phyloP scores from a whole-genome alignment of 2,329 filamentous ascomycete species.

The Arthrobotrys sphaeroides region DNA sequence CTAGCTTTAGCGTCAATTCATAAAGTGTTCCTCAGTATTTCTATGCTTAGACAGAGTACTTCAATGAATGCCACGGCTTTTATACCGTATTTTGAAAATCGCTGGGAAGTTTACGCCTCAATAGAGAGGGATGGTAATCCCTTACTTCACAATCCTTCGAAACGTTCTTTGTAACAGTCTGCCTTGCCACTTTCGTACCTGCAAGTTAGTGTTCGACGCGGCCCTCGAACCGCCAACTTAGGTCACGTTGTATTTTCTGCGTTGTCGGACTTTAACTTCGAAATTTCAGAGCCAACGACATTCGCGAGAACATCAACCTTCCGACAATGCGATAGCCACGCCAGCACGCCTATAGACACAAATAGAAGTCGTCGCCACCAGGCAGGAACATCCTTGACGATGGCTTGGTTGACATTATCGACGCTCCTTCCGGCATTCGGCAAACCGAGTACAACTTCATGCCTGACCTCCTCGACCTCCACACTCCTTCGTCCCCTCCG shows the following conservation, averaged over 20 bases:
- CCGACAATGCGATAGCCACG: conserved; percentile 51
- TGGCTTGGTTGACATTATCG: conserved; percentile 49
- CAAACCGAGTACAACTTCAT: conserved; percentile 32
- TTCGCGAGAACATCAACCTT: conserved; percentile 31
- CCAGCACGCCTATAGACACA: neutral
- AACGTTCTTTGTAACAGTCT: too few relatives aligned
- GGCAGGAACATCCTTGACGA: conserved; percentile 24
- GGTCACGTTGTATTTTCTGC: conserved; percentile 33
- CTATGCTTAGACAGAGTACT: too few relatives aligned
- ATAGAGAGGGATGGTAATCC: too few relatives aligned
- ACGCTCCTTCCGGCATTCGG: conserved; percentile 39
- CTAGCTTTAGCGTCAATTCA: too few relatives aligned
- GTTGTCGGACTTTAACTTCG: conserved; percentile 32
- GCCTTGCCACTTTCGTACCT: too few relatives aligned
- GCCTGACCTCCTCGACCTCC: conserved; percentile 31
- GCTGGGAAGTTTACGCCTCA: too few relatives aligned
- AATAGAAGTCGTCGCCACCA: neutral
- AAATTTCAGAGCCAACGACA: conserved; percentile 17
- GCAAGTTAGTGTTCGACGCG: neutral
- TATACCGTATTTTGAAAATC: too few relatives aligned
- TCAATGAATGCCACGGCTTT: too few relatives aligned
- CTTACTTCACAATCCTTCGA: too few relatives aligned
- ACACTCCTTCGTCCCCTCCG: conserved; percentile 29
- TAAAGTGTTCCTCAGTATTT: too few relatives aligned
- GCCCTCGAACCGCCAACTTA: too few relatives aligned